Base-by-base conservation (phyloP, 1,139 yeast species). In the Trichomonascaceae sp. region DNA sequence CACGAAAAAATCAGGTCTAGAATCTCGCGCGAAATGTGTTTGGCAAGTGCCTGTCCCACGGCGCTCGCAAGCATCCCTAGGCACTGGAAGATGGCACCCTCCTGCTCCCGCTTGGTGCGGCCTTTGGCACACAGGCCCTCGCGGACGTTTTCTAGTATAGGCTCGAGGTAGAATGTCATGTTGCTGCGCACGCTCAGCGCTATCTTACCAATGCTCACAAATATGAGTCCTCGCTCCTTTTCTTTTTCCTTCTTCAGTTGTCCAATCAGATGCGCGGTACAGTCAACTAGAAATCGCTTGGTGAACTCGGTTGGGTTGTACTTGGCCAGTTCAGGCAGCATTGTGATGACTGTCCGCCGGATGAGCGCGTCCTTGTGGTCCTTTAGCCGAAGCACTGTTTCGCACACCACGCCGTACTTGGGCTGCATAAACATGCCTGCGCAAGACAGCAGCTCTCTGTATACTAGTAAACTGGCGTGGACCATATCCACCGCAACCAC, bases 41-140 rank as follows among this genome's bases (percentile, higher is more conserved):
- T 87, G 0, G 96, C 80, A 35, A 89, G 64, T 1, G 95, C 93
- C n/a, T 95, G 93, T 0, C 96, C 97, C 9, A 87, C 85, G 0
- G 97, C 93, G 16, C 71, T 69, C 0, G 95, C 87, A 32, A 89
- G 62, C 58, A 82, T 80, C 0, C 93, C 84, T 33, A 89, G 69
- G 52, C 97, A 89, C 45, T 80, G 85, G 48, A 87, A 89, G 16
- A 89, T 74, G 1, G 95, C 87, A 0, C 85, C 79, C 45, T 84
- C 94, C 29, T 81, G 76, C 34, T 79, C 89, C 48, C 74, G 77
- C 43, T 79, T 66, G 25, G 65, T 62, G 33, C 74, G 74, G 29
- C 48, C 73, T 52, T 78, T 84, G 1, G 84, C 65, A 13, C 76
- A 69, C 30, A 89, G 63, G 0, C 93, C 92, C 41, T 87, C 96